These are phyloP conservation scores for Fusarium xylarioides DNA, from an alignment of 2,329 filamentous ascomycete genomes.

Conservation along the genomic window DNA sequence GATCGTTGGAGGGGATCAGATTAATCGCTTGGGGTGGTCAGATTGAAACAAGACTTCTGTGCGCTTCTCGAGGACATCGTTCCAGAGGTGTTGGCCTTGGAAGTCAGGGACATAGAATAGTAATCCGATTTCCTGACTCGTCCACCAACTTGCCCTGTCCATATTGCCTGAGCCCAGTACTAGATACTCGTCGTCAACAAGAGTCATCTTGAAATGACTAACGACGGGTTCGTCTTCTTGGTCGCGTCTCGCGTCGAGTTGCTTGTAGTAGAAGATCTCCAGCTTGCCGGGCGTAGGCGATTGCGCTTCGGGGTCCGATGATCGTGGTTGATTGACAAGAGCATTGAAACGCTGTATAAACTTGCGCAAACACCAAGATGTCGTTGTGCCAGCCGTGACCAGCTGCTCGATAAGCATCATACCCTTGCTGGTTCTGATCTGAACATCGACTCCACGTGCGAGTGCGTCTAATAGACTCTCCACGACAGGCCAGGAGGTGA, in stretches of 20 bases:
- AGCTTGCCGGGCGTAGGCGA: slow-evolving; percentile 57
- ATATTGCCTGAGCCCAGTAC: slow-evolving; percentile 84
- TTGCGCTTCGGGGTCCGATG: slow-evolving; percentile 55
- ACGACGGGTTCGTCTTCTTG: slow-evolving; percentile 70
- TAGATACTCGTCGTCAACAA: slow-evolving; percentile 73
- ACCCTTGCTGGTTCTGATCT: slow-evolving; percentile 70
- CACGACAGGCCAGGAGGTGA: slow-evolving; percentile 74
- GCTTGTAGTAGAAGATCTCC: slow-evolving; percentile 67
- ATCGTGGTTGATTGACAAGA: slow-evolving; percentile 30
- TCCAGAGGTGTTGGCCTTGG: slow-evolving; percentile 50
- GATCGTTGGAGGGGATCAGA: neutral
- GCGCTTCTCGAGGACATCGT: slow-evolving; percentile 49
- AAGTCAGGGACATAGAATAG: slow-evolving; percentile 59
- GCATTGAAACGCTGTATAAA: slow-evolving; percentile 65
- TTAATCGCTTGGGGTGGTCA: slow-evolving; percentile 11
- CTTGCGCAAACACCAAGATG: slow-evolving; percentile 67
- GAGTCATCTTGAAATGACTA: slow-evolving; percentile 79
- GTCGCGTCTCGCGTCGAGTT: slow-evolving; percentile 43
- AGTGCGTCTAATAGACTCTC: slow-evolving; percentile 69
- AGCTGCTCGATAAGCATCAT: slow-evolving; percentile 85
- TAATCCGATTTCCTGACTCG: slow-evolving; percentile 83
- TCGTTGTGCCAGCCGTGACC: slow-evolving; percentile 80
- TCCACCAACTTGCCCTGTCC: slow-evolving; percentile 87
- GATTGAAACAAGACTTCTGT: slow-evolving; percentile 48
- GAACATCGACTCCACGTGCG: slow-evolving; percentile 71